Evolutionary conservation across 1,139 yeast species (phyloP).

Genomic region (Saccharomycopsis hybrid): DNA sequence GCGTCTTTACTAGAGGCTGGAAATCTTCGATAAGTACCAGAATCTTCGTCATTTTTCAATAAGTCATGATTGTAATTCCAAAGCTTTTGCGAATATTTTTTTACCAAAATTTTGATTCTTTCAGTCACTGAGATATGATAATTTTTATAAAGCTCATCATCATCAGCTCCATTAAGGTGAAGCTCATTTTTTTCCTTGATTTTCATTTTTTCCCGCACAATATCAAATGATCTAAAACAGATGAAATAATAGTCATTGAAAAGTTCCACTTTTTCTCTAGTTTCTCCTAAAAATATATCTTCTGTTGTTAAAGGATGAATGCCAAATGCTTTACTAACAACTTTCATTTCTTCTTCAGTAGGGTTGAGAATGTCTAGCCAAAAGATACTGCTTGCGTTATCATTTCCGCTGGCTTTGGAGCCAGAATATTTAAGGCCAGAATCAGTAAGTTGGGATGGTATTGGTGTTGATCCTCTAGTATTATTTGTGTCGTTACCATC

Average conservation of each 20-base stretch:
- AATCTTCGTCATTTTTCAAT: background rate
- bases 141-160: conserved; percentile 2
- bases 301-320: conserved; percentile 95
- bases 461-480: conserved; percentile 3
- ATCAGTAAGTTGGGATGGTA: background rate
- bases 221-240: conserved; percentile 89
- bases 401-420: background rate
- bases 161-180: background rate
- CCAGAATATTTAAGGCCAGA: background rate
- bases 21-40: background rate
- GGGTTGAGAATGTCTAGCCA: conserved; percentile 95
- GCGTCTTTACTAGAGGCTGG: background rate
- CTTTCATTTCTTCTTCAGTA: conserved; percentile 95
- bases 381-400: conserved; percentile 42
- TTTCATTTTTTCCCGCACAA: conserved; percentile 63
- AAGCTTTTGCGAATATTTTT: too few relatives aligned
- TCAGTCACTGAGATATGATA: background rate
- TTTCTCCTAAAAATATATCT: conserved; percentile 88
- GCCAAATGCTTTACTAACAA: conserved; percentile 84
- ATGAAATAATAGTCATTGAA: conserved; percentile 87
- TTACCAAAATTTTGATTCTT: background rate
- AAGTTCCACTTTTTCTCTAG: conserved; percentile 90
- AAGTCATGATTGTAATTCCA: too few relatives aligned
- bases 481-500: conserved; percentile 13
- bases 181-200: conserved; percentile 6